Base-by-base conservation (phyloP, 257 asterid species). In the Plantago elongata region DNA sequence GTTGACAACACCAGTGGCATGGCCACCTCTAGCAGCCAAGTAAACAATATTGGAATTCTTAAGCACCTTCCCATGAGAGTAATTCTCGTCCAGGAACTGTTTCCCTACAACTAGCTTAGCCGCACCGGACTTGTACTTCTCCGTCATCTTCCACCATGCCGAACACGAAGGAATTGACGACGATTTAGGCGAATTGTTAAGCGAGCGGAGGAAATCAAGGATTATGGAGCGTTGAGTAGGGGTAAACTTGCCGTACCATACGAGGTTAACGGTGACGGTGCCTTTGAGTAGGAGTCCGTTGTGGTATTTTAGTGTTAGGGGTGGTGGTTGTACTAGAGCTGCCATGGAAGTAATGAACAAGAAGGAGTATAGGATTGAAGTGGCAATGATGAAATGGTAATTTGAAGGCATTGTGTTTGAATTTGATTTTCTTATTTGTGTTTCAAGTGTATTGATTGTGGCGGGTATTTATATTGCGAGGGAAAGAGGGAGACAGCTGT, bases 141-240 rank as follows among this genome's bases (percentile, higher is more conserved):
- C 84, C 27, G 89, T 83, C 7, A 82, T 83, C 72, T 72, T 83
- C 89, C 89, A 83, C 89, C 95, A 85, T 2, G 85, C 45, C 1
- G 90, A 66, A 57, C 72, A 86, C 62, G 95, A 78, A 14, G 92
- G 87, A 1, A 1, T 4, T 7, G 73, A 44, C 0, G 87, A 1
- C 5, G 40, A 37, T 22, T 22, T 22, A 22, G 6, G 64, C n/a
- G 16, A 84, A 54, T 22, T 2, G 47, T 51, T 79, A 0, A 84
- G 63, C 1, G 95, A 81, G 9, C 73, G 82, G 52, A 81, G 67
- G 42, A 81, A 81, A 71, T 81, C 87, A 13, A 73, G 71, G 66
- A 81, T 62, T 30, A 73, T 67, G 13, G 87, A 65, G 45, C 82
- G 79, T 30, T 78, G 87, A 16, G 15, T 57, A 0, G 87, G 78